phyloP scores from a whole-genome alignment of 1,139 yeast species.

The Geotrichum phurueaensis region DNA sequence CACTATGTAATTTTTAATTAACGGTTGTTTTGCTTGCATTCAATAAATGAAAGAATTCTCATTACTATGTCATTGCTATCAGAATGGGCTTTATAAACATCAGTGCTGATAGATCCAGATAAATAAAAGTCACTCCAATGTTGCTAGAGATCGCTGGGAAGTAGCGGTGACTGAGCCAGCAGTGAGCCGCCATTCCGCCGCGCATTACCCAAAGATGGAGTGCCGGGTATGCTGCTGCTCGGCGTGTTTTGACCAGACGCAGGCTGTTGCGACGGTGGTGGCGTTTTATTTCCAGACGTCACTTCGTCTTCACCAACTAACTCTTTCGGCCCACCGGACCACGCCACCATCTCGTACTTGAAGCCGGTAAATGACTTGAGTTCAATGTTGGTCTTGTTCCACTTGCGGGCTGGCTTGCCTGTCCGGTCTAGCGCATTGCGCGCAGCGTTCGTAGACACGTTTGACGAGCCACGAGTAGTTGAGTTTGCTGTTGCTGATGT shows the following conservation, averaged over 20 bases:
- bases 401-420: constrained; percentile 47
- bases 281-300: background rate
- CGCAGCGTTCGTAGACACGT: constrained; percentile 26
- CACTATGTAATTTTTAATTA: background rate
- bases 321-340: constrained; percentile 34
- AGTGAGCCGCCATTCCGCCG: constrained; percentile 14
- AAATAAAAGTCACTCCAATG: background rate
- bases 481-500: background rate
- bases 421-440: constrained; percentile 42
- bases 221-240: constrained; percentile 5
- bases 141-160: constrained; percentile 2
- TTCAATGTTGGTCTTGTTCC: constrained; percentile 45
- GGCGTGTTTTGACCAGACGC: constrained; percentile 8
- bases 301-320: background rate
- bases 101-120: background rate
- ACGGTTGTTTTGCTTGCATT: constrained; percentile 1
- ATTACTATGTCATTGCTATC: constrained; percentile 7
- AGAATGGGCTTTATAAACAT: background rate
- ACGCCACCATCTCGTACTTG: constrained; percentile 43
- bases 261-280: background rate
- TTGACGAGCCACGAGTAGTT: constrained; percentile 15
- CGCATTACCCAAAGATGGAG: background rate
- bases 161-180: constrained; percentile 16
- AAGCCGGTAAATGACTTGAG: constrained; percentile 60
- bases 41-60: background rate